Conservation (phyloP, 768 basidiomycete genomes). For the Boletus sp. region DNA sequence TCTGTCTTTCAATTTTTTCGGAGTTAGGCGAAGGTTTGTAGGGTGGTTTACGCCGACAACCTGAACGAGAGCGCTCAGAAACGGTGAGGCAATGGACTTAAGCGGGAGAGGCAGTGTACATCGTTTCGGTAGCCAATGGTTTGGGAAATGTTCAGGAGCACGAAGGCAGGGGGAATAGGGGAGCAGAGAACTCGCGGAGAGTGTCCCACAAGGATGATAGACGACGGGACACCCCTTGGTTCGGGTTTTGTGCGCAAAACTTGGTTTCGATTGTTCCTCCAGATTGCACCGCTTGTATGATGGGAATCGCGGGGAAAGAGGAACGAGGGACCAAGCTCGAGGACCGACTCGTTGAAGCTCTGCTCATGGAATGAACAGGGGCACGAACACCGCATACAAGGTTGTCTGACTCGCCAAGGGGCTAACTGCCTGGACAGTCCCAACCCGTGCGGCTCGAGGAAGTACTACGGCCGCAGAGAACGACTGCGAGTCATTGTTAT, state of each 20-base stretch:
- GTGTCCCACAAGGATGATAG: neutral
- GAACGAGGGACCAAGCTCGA: neutral
- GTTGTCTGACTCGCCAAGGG: neutral
- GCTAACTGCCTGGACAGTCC: neutral
- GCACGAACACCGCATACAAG: neutral
- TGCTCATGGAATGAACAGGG: neutral
- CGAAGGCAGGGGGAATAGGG: neutral
- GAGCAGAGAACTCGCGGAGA: neutral
- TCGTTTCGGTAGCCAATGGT: neutral
- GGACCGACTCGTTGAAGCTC: neutral
- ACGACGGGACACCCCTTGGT: neutral
- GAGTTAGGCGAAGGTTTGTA: neutral
- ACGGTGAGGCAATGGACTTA: neutral
- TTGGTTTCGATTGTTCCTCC: neutral
- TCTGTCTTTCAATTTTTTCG: neutral
- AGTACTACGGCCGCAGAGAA: neutral
- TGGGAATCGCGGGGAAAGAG: neutral
- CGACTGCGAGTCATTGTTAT: neutral
- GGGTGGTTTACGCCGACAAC: neutral
- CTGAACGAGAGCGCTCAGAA: neutral
- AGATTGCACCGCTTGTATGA: neutral
- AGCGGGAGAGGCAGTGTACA: neutral
- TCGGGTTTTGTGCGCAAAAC: neutral
- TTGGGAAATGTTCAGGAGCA: neutral
- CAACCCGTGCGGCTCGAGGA: neutral